These are phyloP conservation scores for Hymenotorrendiella dingleyae DNA, from an alignment of 2,329 filamentous ascomycete species.

Conservation along the genomic window DNA sequence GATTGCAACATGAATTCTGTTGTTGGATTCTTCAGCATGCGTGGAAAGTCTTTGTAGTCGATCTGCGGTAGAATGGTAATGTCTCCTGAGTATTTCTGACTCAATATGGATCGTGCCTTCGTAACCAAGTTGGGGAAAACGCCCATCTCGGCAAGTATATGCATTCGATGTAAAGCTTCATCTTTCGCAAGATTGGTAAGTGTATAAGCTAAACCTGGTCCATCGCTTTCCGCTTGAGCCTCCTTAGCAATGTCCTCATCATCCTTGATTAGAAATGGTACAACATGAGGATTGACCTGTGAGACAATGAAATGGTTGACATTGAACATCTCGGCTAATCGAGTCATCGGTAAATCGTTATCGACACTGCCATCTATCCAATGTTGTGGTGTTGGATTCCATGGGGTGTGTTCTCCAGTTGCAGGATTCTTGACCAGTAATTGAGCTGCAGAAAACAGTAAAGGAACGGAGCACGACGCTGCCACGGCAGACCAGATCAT, in stretches of 20 bases:
- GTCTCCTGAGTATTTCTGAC: constrained; percentile 88
- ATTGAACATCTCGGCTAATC: constrained; percentile 91
- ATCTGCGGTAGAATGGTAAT: constrained; percentile 89
- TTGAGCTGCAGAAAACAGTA: constrained; percentile 74
- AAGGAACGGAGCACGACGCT: constrained; percentile 88
- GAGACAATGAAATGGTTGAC: constrained; percentile 98
- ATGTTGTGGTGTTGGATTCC: constrained; percentile 78
- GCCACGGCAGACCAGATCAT: constrained; percentile 95
- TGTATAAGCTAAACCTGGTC: constrained; percentile 53
- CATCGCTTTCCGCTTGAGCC: constrained; percentile 25
- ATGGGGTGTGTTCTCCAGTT: constrained; percentile 71
- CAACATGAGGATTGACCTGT: constrained; percentile 91
- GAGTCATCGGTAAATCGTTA: constrained; percentile 86
- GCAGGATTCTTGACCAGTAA: constrained; percentile 79
- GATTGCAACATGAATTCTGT: constrained; percentile 79
- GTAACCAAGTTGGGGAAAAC: constrained; percentile 73
- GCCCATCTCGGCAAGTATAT: constrained; percentile 73
- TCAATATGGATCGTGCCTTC: constrained; percentile 75
- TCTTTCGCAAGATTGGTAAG: constrained; percentile 70
- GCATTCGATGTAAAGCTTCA: constrained; percentile 74
- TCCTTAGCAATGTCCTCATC: constrained; percentile 44
- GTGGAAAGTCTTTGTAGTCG: constrained; percentile 64
- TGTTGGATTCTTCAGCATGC: constrained; percentile 77
- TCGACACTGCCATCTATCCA: constrained; percentile 96
- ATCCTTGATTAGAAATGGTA: constrained; percentile 76